These are phyloP conservation scores for Fusarium beomiforme DNA, from an alignment of 2,329 filamentous ascomycete genomes.

Conservation along the genomic window DNA sequence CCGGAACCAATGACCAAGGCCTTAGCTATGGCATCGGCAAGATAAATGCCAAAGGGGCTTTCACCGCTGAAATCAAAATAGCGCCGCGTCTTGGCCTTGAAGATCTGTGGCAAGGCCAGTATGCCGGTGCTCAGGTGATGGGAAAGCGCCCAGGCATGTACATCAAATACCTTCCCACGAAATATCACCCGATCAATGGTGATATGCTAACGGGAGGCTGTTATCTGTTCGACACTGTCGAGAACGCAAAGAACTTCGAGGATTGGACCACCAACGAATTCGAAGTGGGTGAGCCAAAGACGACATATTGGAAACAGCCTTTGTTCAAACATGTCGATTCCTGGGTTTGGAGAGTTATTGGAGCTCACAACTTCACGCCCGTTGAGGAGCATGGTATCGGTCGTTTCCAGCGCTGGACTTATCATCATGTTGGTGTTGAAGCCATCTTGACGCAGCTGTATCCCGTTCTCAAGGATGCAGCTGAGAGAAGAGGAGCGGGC, in stretches of 20 bases:
- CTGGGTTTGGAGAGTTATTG: conserved; percentile 33
- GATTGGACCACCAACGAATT: conserved; percentile 38
- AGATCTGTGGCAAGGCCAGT: conserved; percentile 33
- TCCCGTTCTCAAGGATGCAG: conserved; percentile 27
- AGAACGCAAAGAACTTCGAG: conserved; percentile 19
- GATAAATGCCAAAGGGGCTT: conserved; percentile 23
- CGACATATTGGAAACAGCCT: conserved; percentile 35
- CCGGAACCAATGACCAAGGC: neutral
- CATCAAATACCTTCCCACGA: conserved; percentile 28
- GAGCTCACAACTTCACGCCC: conserved; percentile 26
- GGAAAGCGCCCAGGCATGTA: conserved; percentile 33
- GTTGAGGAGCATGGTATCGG: conserved; percentile 20
- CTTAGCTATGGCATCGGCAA: conserved; percentile 14
- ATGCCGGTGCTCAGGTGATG: conserved; percentile 26
- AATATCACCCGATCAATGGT: conserved; percentile 29
- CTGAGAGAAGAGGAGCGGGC: conserved; percentile 15
- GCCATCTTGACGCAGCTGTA: conserved; percentile 30
- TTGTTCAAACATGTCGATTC: conserved; percentile 22
- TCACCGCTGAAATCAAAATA: conserved; percentile 32
- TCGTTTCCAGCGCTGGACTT: conserved; percentile 35
- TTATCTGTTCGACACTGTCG: conserved; percentile 27
- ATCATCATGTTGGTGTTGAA: conserved; percentile 10
- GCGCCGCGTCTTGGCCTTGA: conserved; percentile 11
- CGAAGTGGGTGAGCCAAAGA: conserved; percentile 33
- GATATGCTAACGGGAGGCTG: conserved; percentile 28